These are phyloP conservation scores for Medicago arabica DNA, from an alignment of 306 rosid genomes.

Conservation along the genomic window DNA sequence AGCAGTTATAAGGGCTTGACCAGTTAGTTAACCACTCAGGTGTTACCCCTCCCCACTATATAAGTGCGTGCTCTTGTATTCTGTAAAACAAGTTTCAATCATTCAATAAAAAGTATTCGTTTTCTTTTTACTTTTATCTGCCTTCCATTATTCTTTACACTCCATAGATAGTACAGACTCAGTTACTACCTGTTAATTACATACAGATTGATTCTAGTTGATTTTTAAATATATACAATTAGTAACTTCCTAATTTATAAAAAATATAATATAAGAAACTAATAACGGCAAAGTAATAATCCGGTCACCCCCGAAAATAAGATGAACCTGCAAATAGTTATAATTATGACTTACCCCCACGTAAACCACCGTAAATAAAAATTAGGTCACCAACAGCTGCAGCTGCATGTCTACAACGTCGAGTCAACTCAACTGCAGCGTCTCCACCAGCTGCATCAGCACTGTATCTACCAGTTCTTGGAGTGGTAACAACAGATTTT, in stretches of 20 bases:
- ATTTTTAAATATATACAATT: background rate
- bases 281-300: background rate
- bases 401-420: constrained; percentile 99
- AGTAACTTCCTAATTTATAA: background rate
- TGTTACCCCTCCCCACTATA: background rate
- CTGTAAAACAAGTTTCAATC: constrained; percentile 8
- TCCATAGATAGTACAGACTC: background rate
- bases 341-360: constrained; percentile 56
- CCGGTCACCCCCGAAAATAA: background rate
- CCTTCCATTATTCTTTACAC: background rate
- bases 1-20: background rate
- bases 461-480: constrained; percentile 96
- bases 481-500: constrained; percentile 92
- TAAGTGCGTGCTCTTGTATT: background rate
- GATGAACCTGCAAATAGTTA: constrained; percentile 25
- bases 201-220: background rate
- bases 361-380: constrained; percentile 95
- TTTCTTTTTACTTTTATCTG: background rate
- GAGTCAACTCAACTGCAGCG: constrained; percentile 93
- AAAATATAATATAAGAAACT: background rate
- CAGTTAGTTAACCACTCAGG: background rate
- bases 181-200: background rate
- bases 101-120: background rate
- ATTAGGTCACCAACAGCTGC: constrained; percentile 98
- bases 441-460: constrained; percentile 99